Base-by-base conservation (phyloP, 129 eudicot genomes). In the Arctium lappa region DNA sequence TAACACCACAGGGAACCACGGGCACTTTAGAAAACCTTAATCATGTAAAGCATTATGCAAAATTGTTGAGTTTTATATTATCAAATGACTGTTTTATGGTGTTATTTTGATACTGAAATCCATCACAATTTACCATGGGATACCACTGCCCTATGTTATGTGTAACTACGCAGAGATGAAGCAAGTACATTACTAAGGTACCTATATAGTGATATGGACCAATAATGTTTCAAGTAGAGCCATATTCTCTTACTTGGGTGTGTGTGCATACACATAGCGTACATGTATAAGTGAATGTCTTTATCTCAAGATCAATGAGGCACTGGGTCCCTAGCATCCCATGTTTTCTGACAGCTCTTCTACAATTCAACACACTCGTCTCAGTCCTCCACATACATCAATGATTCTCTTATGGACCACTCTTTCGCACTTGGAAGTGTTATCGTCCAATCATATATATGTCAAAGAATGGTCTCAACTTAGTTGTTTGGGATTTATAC, bases 41-140 rank as follows among this genome's bases (percentile, higher is more conserved):
- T 63, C 75, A 5, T 16, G 79, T 73, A 39, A 62, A 29, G 33
- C 39, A 3, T 44, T 33, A 18, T 4, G 62, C n/a, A 40, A 65
- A 40, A 27, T 65, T 62, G 68, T 62, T 16, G 34, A 39, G 66
- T 42, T 13, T 31, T 62, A 40, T 65, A 65, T 18, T 74, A 30
- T 13, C n/a, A 56, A 6, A 33, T 22, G 22, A 77, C 22, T n/a
- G 44, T 77, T 56, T 68, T 53, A 36, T 31, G 32, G 32, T 74
- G 31, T 73, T 38, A 63, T 33, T 75, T 27, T 38, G 22, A 56
- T 56, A 66, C 29, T 6, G 56, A 53, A 80, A 80, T 6, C 78
- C 7, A 37, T 36, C 72, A 56, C 3, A 11, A 40, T 18, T 80
- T 34, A 48, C 84, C 70, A 79, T 80, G 83, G 66, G 53, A 74